Conservation (phyloP, 78 protist genomes). For the Mantamonas sphyraenae region DNA sequence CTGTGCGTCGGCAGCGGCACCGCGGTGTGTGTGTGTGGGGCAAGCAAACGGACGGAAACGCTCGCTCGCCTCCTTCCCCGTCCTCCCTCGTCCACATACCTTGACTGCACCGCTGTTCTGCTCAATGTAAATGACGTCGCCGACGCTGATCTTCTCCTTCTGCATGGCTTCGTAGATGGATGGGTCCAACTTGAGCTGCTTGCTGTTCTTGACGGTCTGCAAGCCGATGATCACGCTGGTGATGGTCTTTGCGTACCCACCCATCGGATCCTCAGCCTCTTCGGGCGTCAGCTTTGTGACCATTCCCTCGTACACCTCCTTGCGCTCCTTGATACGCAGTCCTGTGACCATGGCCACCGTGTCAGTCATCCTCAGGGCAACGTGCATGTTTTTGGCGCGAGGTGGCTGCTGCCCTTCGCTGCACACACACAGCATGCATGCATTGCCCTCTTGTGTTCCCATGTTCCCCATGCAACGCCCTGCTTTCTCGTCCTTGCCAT, state of each 20-base stretch:
- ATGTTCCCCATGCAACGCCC: no score
- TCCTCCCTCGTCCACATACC: conserved; percentile 9
- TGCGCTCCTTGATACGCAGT: conserved; percentile 94
- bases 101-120: conserved; percentile 92
- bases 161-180: conserved; percentile 92
- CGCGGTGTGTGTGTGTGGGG: neutral
- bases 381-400: no score
- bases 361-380: no score
- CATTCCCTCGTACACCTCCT: conserved; percentile 99
- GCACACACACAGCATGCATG: no score
- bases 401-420: no score
- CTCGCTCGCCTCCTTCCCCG: no score
- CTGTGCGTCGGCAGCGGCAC: neutral
- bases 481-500: no score
- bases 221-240: conserved; percentile 86
- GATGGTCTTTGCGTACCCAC: conserved; percentile 94
- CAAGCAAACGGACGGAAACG: no score
- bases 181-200: conserved; percentile 94
- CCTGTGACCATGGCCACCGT: no score
- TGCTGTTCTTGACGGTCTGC: conserved; percentile 85
- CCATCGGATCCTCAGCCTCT: conserved; percentile 90
- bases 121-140: conserved; percentile 98
- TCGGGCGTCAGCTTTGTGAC: conserved; percentile 95
- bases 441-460: no score
- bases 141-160: conserved; percentile 91